Conservation (phyloP, 2,329 filamentous ascomycete genomes). For the Raffaelea ambrosiae region DNA sequence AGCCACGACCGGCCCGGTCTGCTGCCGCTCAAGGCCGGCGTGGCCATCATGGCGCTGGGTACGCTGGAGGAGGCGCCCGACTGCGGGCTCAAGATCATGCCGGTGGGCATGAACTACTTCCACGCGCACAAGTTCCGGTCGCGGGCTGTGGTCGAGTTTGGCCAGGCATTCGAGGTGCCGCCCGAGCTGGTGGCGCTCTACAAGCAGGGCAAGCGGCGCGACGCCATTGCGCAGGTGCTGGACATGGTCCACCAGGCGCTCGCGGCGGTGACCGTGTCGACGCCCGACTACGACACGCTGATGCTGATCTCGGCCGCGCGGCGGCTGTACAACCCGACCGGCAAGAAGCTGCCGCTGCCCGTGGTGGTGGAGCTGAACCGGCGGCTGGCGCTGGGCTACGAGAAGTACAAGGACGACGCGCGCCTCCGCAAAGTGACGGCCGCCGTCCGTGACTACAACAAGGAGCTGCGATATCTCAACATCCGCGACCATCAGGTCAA, state of each 20-base stretch:
- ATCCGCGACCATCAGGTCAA: conserved; percentile 91
- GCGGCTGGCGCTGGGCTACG: conserved; percentile 82
- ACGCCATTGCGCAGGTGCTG: conserved; percentile 77
- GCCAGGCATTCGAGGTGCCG: conserved; percentile 78
- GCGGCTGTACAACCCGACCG: conserved; percentile 86
- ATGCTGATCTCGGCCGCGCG: conserved; percentile 95
- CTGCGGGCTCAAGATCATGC: conserved; percentile 88
- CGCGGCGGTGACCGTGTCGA: conserved; percentile 80
- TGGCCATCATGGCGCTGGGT: conserved; percentile 95
- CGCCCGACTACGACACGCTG: conserved; percentile 89
- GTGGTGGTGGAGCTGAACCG: conserved; percentile 92
- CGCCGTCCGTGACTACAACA: conserved; percentile 78
- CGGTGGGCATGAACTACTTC: conserved; percentile 99
- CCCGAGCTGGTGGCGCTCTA: conserved; percentile 78
- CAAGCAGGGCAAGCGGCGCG: conserved; percentile 70
- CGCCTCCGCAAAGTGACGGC: conserved; percentile 69
- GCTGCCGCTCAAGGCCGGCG: conserved; percentile 87
- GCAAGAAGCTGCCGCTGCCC: conserved; percentile 85
- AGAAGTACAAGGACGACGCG: conserved; percentile 83
- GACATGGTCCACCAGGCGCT: conserved; percentile 81
- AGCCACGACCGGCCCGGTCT: conserved; percentile 92
- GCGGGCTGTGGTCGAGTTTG: conserved; percentile 91
- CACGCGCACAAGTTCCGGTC: conserved; percentile 98
- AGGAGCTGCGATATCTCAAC: conserved; percentile 73
- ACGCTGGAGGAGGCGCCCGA: conserved; percentile 77